Base-by-base conservation (phyloP, 805 yeast species). In the Candida germanica region DNA sequence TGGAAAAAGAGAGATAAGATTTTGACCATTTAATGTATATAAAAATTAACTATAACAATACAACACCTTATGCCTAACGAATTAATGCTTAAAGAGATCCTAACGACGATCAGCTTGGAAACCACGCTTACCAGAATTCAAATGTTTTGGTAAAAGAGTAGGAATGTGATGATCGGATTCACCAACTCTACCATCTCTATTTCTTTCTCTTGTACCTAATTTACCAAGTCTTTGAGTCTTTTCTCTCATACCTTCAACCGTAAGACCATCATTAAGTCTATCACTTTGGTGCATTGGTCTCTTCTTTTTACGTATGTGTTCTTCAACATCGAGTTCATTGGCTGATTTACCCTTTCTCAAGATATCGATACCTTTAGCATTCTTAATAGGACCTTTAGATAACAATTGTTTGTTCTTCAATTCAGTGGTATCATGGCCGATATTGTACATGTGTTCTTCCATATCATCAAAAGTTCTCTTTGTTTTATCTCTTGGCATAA, bases 41-140 rank as follows among this genome's bases (percentile, higher is more conserved):
- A n/a, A n/a, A n/a, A n/a, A n/a, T n/a, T n/a, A n/a, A n/a, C n/a
- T n/a, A n/a, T n/a, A n/a, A n/a, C n/a, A n/a, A n/a, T n/a, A n/a
- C n/a, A n/a, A n/a, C n/a, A n/a, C n/a, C n/a, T n/a, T n/a, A n/a
- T n/a, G n/a, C n/a, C n/a, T n/a, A n/a, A n/a, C n/a, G n/a, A n/a
- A n/a, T n/a, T n/a, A n/a, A n/a, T n/a, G n/a, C n/a, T n/a, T n/a
- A n/a, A n/a, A n/a, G n/a, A n/a, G n/a, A n/a, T n/a, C n/a, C 24
- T 38, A 42, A 32, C 48, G 42, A 41, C 48, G 45, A 28, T 44
- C 48, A 23, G 48, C 45, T 19, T 22, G 33, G 37, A 79, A 80
- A 72, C 97, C 95, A 69, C 98, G 81, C 77, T 93, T 93, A 69
- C 99, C 99, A 53, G 87, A 69, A 72, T 83, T 85, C 75, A 93